Base-by-base conservation (phyloP, 768 basidiomycete species). In the Termitomyces sp. region DNA sequence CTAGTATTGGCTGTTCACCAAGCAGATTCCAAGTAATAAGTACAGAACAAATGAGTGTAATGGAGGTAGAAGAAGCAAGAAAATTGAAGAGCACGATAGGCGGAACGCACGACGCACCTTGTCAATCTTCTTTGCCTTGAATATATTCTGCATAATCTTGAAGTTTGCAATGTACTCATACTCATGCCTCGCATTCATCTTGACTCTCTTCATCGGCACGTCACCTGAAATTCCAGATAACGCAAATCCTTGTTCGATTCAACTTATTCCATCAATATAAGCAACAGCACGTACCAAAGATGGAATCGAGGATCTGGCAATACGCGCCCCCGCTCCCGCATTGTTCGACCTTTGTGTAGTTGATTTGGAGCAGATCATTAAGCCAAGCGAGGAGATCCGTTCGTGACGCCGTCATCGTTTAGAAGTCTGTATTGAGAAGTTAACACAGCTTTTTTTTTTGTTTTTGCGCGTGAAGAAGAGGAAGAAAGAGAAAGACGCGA, bases 151-250 rank as follows among this genome's bases (percentile, higher is more conserved):
- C 71, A 99, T 75, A 67, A 98, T 80, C 72, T 98, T 98, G 81
- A 84, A 98, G 75, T 99, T 99, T 26, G 84, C 88, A 53, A 98
- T 72, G 66, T 84, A 98, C 71, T 98, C 96, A 74, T 97, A 98
- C 68, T 97, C 92, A 66, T 92, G 90, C 74, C 85, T 94, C 43
- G 97, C 94, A 70, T 86, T 86, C 84, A 98, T 92, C 79, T 98
- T 98, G 64, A 99, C 95, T 59, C 88, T 81, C 35, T 73, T 63
- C 91, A 98, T 93, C 12, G 94, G 94, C 0, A 97, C 59, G 73
- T 98, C 92, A 62, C 88, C 93, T 96, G 11, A 10, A 35, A 7
- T 19, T 34, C 21, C 53, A 24, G 6, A 22, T 40, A 19, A 40
- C 3, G 38, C n/a, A 10, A 5, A 35, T 35, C 9, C 15, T 6